Conservation (phyloP, 2,329 filamentous ascomycete species). For the Malbranchea cinnamomea region DNA sequence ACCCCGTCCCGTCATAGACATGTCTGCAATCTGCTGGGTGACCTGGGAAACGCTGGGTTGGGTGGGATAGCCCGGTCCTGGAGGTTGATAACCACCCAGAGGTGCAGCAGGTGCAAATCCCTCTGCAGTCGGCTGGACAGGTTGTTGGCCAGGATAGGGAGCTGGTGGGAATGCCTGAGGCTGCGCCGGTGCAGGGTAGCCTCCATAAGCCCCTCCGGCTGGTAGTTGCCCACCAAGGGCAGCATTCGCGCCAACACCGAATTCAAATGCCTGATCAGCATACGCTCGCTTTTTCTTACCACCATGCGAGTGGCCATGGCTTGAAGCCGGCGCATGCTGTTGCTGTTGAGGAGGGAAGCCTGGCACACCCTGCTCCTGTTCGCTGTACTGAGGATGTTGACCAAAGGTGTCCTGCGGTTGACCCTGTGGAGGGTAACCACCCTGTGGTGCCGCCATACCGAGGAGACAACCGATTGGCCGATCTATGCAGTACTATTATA, state of each 20-base stretch:
- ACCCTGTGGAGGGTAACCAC: slow-evolving; percentile 33
- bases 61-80: slow-evolving; percentile 50
- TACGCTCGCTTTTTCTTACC: slow-evolving; percentile 77
- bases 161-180: slow-evolving; percentile 29
- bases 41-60: slow-evolving; percentile 52
- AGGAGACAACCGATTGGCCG: no score
- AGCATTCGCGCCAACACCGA: slow-evolving; percentile 75
- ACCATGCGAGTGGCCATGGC: slow-evolving; percentile 14
- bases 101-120: slow-evolving; percentile 13
- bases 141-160: slow-evolving; percentile 29
- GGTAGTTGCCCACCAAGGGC: slow-evolving; percentile 34
- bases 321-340: slow-evolving; percentile 5
- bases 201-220: slow-evolving; percentile 47
- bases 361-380: slow-evolving; percentile 19
- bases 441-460: slow-evolving; percentile 40
- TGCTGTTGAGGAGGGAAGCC: slow-evolving; percentile 18
- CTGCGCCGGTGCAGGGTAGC: slow-evolving; percentile 40
- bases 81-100: slow-evolving; percentile 49
- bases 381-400: slow-evolving; percentile 24
- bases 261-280: slow-evolving; percentile 87
- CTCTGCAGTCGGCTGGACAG: slow-evolving; percentile 19
- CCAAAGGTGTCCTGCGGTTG: slow-evolving; percentile 27
- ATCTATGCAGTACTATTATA: no score
- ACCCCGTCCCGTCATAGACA: slow-evolving; percentile 57
- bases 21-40: slow-evolving; percentile 67